Base-by-base conservation (phyloP, 768 basidiomycete genomes). In the Agrocybe pediades region DNA sequence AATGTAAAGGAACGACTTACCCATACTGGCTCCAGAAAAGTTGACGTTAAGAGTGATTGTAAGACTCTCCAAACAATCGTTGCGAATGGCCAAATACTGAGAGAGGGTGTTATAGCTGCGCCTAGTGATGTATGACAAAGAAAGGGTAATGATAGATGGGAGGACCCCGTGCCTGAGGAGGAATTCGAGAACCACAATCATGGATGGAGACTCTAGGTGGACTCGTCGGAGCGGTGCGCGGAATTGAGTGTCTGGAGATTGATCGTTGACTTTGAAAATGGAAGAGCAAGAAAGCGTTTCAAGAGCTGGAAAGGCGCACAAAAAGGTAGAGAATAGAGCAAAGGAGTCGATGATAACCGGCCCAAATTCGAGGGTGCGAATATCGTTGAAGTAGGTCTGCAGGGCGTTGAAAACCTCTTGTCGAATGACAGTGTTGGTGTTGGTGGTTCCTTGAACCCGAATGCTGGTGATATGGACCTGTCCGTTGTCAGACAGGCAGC, bases 1-100 rank as follows among this genome's bases (percentile, higher is more conserved):
- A 33, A 39, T 44, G 25, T 40, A 36, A 42, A 51, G 41, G n/a
- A 45, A 53, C 42, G 16, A 63, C 62, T 55, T 59, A 61, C 62
- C 60, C 55, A 58, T 27, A 25, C 51, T 50, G 54, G 56, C 52
- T 16, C 59, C 60, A 58, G 62, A 61, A 47, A 61, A 57, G 53
- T 25, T 49, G 46, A 9, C 49, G 41, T 63, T 51, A 55, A 61
- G 53, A 61, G 41, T 59, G 53, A 63, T 59, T 50, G 46, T 33
- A 29, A 63, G 49, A 27, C 48, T 47, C n/a, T 62, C 51, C 29
- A 57, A 52, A 46, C 27, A 41, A 8, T 51, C 36, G 45, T 60
- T 56, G 50, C 55, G 43, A 36, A 33, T 53, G 25, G 43, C 46
- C 46, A 63, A 45, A 41, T 54, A 56, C 41, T 5, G 39, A 26